Evolutionary conservation across 768 basidiomycete genomes (phyloP).

Genomic region (Filobasidium wieringae): DNA sequence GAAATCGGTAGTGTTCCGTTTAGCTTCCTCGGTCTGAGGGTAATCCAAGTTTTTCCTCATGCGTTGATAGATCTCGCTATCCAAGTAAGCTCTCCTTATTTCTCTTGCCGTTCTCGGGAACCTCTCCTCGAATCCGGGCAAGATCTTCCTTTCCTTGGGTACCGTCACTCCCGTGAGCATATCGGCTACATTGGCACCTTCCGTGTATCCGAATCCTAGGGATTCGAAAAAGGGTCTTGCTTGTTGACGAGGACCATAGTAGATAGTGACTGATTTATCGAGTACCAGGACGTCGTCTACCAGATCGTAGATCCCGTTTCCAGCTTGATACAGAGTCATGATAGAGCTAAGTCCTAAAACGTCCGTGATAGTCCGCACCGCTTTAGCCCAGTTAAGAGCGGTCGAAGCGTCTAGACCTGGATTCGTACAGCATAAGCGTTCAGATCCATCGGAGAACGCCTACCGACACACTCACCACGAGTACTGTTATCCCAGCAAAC

Average conservation of each 20-base stretch:
- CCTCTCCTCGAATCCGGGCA: not conserved
- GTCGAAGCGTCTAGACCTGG: slow-evolving; percentile 17
- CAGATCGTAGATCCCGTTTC: slow-evolving; percentile 19
- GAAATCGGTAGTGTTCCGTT: not conserved
- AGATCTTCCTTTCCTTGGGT: slow-evolving; percentile 4
- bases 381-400: slow-evolving; percentile 14
- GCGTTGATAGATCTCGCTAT: not conserved
- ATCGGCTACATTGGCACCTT: slow-evolving; percentile 17
- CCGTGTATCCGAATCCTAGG: slow-evolving; percentile 15
- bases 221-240: slow-evolving; percentile 17
- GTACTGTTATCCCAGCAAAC: slow-evolving; percentile 17
- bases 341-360: slow-evolving; percentile 9
- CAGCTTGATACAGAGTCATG: slow-evolving; percentile 15
- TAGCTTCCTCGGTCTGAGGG: slow-evolving; percentile 4
- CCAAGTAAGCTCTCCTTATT: slow-evolving; percentile 5
- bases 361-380: slow-evolving; percentile 14
- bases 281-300: slow-evolving; percentile 20
- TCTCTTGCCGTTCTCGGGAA: slow-evolving; percentile 5
- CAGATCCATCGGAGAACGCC: not conserved
- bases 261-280: slow-evolving; percentile 14
- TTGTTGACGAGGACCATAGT: slow-evolving; percentile 14
- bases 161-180: slow-evolving; percentile 16
- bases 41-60: slow-evolving; percentile 3
- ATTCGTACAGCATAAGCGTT: not conserved
- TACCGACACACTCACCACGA: slow-evolving; percentile 2